A percentile compares a stretch with the other conserved stretches of the same genome.
These are phyloP conservation scores for Pseudogymnoascus sp. DNA, from an alignment of 2,329 filamentous ascomycete species.

Conservation along the genomic window DNA sequence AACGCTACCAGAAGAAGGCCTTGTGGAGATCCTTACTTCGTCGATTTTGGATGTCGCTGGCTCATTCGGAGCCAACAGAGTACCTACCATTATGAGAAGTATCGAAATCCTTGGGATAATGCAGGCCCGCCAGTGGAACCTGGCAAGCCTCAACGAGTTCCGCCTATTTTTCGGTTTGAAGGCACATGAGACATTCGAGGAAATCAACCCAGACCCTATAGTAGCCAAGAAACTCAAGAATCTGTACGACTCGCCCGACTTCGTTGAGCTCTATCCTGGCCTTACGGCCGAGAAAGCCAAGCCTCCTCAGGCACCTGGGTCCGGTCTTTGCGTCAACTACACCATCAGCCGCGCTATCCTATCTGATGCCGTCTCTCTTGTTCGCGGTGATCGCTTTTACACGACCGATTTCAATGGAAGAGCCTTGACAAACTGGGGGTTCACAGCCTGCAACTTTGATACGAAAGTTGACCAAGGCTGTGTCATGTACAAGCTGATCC, in stretches of 20 bases:
- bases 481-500: constrained; percentile 77
- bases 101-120: constrained; percentile 77
- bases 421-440: constrained; percentile 78
- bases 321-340: constrained; percentile 45
- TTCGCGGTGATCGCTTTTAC: constrained; percentile 52
- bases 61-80: constrained; percentile 64
- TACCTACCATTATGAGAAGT: constrained; percentile 65
- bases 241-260: constrained; percentile 53
- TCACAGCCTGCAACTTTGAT: constrained; percentile 60
- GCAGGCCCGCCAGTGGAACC: constrained; percentile 68
- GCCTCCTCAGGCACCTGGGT: constrained; percentile 42
- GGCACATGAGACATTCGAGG: constrained; percentile 69
- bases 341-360: constrained; percentile 50
- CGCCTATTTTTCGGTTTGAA: constrained; percentile 73
- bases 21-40: constrained; percentile 61
- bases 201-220: constrained; percentile 71
- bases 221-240: constrained; percentile 58
- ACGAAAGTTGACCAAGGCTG: constrained; percentile 70
- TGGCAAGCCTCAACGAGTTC: constrained; percentile 73
- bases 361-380: constrained; percentile 52
- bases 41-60: constrained; percentile 70
- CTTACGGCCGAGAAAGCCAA: constrained; percentile 55
- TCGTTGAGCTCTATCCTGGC: constrained; percentile 64
- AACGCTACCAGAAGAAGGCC: constrained; percentile 66
- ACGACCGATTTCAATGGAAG: constrained; percentile 47